Evolutionary conservation across 1,284 basidiomycete genomes (phyloP), one percentile per base, ranked within the genome.

Genomic region (Agaricales sp.): DNA sequence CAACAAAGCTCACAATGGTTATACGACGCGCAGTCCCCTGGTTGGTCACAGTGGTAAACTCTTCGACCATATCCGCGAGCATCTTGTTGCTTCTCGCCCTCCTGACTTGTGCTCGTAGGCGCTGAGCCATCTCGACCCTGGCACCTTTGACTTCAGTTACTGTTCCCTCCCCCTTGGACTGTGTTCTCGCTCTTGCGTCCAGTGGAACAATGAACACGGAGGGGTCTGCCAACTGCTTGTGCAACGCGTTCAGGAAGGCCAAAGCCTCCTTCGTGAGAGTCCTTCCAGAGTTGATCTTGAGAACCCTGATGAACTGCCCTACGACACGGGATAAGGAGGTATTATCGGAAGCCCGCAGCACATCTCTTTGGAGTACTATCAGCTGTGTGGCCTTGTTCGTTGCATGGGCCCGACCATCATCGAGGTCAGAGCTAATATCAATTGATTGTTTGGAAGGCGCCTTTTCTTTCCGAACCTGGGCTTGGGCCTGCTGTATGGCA

Each of bases 231-330:
- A 87, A 69, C 57, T 82, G 82, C 60, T 81, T 82, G 61, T 76
- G 70, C 52, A 87, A 61, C 24, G 75, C 71, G 52, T 85, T 82
- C 49, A 87, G 64, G 62, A 87, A 82, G 21, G 67, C 63, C 57
- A 80, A 83, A 6, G 76, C 85, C 55, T 87, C 84, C 60, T 77
- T 79, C 23, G 83, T 87, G 49, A 87, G 59, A 41, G 75, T 77
- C 53, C 73, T 73, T 44, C 80, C 83, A 47, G 73, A 77, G 56
- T 77, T 82, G 54, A 72, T 73, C 58, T 77, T 72, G 59, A 87
- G 66, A 24, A 78, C 70, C 23, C 67, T 67, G 8, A 73, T 64
- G 57, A 87, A 87, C 47, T 82, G 77, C 37, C 59, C 57, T 24
- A 86, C 75, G 20, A 76, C 61, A 43, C 63, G 60, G 11, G 79